A percentile compares a stretch with the other conserved stretches of the same genome.
These are phyloP conservation scores for Mycena capillaripes DNA, from an alignment of 768 basidiomycete species.

Conservation along the genomic window DNA sequence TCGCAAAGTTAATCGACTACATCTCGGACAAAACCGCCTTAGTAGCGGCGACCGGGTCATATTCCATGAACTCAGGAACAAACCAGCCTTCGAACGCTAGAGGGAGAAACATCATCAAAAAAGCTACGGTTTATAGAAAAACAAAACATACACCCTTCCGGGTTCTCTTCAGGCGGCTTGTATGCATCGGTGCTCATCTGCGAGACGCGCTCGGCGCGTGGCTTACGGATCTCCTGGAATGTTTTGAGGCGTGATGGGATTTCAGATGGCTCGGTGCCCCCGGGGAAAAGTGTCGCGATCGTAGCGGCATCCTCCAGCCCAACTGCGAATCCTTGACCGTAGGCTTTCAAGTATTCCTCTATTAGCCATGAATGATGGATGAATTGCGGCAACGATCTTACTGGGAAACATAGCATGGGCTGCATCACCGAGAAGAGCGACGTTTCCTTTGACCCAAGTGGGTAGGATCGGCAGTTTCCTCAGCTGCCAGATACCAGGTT, in stretches of 20 bases:
- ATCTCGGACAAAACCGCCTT: background rate
- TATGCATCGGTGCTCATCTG: constrained; percentile 3
- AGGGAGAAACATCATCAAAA: background rate
- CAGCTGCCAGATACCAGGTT: constrained; percentile 14
- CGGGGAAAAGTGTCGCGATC: background rate
- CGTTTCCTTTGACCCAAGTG: constrained; percentile 22
- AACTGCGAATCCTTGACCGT: constrained; percentile 13
- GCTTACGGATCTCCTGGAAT: constrained; percentile 15
- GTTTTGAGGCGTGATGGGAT: background rate
- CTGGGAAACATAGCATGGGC: constrained; percentile 26
- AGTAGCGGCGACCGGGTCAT: background rate
- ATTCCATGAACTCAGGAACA: background rate
- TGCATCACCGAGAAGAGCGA: constrained; percentile 21
- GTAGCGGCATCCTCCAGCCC: constrained; percentile 25
- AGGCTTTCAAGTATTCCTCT: background rate
- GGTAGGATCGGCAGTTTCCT: background rate
- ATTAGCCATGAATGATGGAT: background rate
- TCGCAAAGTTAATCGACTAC: background rate
- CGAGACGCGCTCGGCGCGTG: constrained; percentile 13
- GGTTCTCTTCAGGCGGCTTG: background rate
- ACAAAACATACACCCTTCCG: background rate
- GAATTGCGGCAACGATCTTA: background rate
- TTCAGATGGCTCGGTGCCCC: constrained; percentile 1
- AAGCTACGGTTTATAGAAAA: background rate
- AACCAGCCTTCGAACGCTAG: background rate